These are phyloP conservation scores for Phytophthora tubulina DNA, from an alignment of 352 stramenopile genomes.

Conservation along the genomic window DNA sequence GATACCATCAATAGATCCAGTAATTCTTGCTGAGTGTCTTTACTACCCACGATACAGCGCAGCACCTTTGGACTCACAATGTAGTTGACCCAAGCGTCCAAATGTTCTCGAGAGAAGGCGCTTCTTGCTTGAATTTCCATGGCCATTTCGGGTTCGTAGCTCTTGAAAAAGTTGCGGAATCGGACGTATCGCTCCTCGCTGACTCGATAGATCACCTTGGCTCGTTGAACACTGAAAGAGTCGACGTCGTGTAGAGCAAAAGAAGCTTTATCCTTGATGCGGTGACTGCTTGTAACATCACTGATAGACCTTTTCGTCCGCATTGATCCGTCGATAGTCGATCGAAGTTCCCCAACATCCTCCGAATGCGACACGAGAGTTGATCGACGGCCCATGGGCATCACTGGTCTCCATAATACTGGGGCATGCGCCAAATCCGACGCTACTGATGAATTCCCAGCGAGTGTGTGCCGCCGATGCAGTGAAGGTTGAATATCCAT, in stretches of 20 bases:
- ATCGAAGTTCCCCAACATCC: conserved; percentile 15
- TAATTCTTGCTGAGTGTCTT: conserved; percentile 35
- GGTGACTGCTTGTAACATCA: conserved; percentile 21
- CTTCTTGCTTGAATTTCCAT: conserved; percentile 42
- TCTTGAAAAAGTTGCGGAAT: conserved; percentile 54
- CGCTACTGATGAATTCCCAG: conserved; percentile 24
- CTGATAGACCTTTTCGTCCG: conserved; percentile 32
- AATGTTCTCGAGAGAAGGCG: conserved; percentile 34
- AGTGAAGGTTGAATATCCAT: conserved; percentile 11
- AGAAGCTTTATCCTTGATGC: conserved; percentile 4
- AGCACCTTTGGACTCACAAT: conserved; percentile 48
- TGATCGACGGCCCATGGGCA: conserved; percentile 36
- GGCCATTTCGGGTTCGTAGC: conserved; percentile 45
- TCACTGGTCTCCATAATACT: conserved; percentile 39
- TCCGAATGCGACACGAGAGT: conserved; percentile 29
- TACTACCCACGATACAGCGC: conserved; percentile 26
- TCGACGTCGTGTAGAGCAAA: conserved; percentile 44
- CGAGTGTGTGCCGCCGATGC: conserved; percentile 33
- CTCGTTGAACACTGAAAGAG: conserved; percentile 35
- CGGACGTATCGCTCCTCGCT: conserved; percentile 41
- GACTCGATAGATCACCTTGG: conserved; percentile 33
- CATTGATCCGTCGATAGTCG: conserved; percentile 36
- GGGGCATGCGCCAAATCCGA: conserved; percentile 27
- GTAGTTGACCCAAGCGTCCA: conserved; percentile 49
- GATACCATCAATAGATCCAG: conserved; percentile 51